Evolutionary conservation across 1,284 basidiomycete species (phyloP).

Genomic region (Tilletia setariae): DNA sequence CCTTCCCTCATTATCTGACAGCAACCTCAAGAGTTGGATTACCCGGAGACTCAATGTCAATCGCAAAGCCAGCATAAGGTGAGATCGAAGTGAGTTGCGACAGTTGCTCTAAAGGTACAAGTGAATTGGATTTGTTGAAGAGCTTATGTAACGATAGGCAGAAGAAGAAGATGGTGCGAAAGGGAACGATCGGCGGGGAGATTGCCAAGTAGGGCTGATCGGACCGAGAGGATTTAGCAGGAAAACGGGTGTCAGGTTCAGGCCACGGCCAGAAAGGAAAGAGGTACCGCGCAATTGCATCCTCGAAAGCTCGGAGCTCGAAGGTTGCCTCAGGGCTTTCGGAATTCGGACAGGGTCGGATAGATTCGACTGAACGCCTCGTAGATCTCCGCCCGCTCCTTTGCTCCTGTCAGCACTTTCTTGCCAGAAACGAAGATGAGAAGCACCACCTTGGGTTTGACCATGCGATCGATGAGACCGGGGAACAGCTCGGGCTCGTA

Average conservation of each 20-base stretch:
- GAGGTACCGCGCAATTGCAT: neutral
- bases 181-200: neutral
- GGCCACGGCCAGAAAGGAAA: neutral
- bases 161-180: neutral
- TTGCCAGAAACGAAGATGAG: constrained; percentile 99
- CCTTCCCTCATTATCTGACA: no score
- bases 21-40: no score
- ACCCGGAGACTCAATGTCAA: no score
- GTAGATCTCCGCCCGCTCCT: constrained; percentile 99
- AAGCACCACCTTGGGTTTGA: constrained; percentile 98
- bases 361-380: constrained; percentile 99
- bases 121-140: neutral
- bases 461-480: constrained; percentile 98
- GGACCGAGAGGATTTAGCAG: neutral
- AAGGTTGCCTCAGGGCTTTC: neutral
- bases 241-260: neutral
- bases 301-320: neutral
- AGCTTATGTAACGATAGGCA: neutral
- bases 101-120: constrained; percentile 15
- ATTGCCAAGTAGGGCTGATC: no score
- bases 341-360: constrained; percentile 58
- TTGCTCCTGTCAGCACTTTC: no score
- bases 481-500: constrained; percentile 99
- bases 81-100: constrained; percentile 11
- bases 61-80: no score